Base-by-base conservation (phyloP, 2,329 filamentous ascomycete genomes). In the Fusarium sp. region DNA sequence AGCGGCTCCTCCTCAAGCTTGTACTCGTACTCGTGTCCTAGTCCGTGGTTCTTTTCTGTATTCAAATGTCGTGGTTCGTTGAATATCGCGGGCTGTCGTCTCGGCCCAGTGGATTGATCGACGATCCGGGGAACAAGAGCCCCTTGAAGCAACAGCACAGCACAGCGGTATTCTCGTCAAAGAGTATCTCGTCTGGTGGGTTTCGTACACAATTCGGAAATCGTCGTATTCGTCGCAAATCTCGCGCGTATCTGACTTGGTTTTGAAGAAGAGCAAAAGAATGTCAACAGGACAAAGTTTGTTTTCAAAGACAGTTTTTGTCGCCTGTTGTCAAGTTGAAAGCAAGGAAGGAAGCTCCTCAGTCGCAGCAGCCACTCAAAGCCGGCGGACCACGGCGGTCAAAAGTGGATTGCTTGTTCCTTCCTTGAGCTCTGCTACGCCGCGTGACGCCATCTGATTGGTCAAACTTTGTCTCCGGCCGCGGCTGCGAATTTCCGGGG, bases 401-500 rank as follows among this genome's bases (percentile, higher is more conserved):
- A 51, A 51, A 51, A 51, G 24, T 29, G 46, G 46, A 51, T 51
- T 51, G 24, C 24, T 51, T 33, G 27, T 14, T 33, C 49, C 49
- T 53, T 53, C 49, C 49, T 31, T 53, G 66, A 14, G 36, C 66
- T 60, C 66, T 73, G 46, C 62, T 55, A 31, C 49, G 42, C 40
- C 22, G 40, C 67, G 51, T 68, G 40, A 62, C 61, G 40, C 2
- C 35, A 4, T 35, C 20, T 74, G 68, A 73, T 73, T 73, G 60
- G 71, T 27, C 61, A 29, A 51, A 24, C 31, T 55, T 63, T 71
- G 61, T 29, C 46, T 73, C 56, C 53, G 56, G 60, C 64, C 67
- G 60, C 67, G 71, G 55, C 40, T 31, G 51, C 70, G 33, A 51
- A 69, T 61, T 64, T 62, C 71, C 70, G 70, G 70, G 70, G 70